Percentiles rank a stretch among this genome's conserved stretches.
Evolutionary conservation across 202 grass and related monocot genomes (phyloP).

Genomic region (Cymbopogon flexuosus): DNA sequence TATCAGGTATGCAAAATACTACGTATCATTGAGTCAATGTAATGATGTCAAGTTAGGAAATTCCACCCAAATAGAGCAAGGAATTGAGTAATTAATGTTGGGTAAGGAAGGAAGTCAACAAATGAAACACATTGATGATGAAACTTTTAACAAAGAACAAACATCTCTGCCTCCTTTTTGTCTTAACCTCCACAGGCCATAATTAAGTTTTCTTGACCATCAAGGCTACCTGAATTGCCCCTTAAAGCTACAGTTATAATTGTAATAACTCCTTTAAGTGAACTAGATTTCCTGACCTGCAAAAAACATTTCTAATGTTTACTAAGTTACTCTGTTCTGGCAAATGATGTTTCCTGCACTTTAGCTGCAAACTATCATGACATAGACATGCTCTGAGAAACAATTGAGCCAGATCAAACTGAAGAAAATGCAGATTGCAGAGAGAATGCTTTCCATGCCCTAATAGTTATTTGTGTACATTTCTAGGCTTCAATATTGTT

Average conservation of each 20-base stretch:
- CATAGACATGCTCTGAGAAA: background rate
- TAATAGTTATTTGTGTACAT: background rate
- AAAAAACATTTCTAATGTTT: background rate
- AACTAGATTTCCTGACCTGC: background rate
- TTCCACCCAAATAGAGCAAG: background rate
- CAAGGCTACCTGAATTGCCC: background rate
- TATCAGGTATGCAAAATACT: background rate
- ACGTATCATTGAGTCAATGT: background rate
- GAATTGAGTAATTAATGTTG: background rate
- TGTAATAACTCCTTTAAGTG: background rate
- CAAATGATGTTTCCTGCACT: background rate
- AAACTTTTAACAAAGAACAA: conserved; percentile 9
- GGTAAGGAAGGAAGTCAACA: background rate
- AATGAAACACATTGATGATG: conserved; percentile 2
- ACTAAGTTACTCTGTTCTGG: background rate
- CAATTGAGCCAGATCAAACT: background rate
- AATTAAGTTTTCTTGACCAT: background rate
- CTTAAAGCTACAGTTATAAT: background rate
- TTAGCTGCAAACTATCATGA: background rate
- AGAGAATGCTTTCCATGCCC: background rate
- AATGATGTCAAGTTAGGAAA: background rate
- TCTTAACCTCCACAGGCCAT: background rate
- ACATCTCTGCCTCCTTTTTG: background rate
- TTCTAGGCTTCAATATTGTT: background rate
- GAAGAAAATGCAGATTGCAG: background rate